phyloP scores from a whole-genome alignment of 306 rosid genomes.

The Carpinus viminea region DNA sequence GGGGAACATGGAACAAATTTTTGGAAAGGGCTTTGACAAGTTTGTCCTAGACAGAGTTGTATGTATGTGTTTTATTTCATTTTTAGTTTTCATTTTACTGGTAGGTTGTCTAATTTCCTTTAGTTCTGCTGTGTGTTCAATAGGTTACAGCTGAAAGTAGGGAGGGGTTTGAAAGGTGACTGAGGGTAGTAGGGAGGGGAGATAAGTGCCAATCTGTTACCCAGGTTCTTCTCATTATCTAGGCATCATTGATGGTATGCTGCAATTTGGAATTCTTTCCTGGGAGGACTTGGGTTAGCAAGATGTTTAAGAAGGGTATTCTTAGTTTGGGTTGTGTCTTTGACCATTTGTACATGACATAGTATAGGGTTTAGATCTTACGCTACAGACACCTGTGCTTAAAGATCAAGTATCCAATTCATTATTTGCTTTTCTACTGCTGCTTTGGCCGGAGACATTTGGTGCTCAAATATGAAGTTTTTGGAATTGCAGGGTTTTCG shows the following conservation, averaged over 20 bases:
- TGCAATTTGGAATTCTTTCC: neutral
- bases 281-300: neutral
- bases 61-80: neutral
- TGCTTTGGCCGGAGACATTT: constrained; percentile 14
- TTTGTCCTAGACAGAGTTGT: neutral
- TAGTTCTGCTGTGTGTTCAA: neutral
- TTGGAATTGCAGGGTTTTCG: constrained; percentile 21
- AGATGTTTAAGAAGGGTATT: neutral
- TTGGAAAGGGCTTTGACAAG: neutral
- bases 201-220: neutral
- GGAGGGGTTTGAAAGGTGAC: neutral
- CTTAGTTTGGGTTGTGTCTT: neutral
- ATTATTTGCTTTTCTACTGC: constrained; percentile 24
- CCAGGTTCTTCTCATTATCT: neutral
- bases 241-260: neutral
- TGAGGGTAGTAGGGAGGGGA: neutral
- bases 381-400: constrained; percentile 20
- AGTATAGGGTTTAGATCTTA: constrained; percentile 3
- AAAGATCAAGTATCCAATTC: neutral
- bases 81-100: neutral
- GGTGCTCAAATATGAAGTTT: constrained; percentile 11
- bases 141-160: neutral
- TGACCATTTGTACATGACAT: constrained; percentile 15
- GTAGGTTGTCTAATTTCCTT: neutral
- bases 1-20: neutral